phyloP scores from a whole-genome alignment of 129 eudicot genomes.

The Lonicera japonica region DNA sequence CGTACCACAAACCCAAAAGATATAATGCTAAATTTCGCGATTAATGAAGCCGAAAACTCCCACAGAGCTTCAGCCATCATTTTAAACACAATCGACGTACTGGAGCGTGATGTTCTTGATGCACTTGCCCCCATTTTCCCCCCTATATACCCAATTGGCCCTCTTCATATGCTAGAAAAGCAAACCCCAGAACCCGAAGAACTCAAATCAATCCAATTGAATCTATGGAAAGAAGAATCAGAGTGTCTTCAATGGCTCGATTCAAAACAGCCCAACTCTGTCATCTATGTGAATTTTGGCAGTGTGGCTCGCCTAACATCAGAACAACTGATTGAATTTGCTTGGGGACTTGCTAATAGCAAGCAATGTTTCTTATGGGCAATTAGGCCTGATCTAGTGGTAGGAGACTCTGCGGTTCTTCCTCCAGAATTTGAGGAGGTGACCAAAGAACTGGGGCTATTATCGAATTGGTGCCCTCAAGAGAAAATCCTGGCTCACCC shows the following conservation, averaged over 20 bases:
- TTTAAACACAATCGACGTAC: constrained; percentile 21
- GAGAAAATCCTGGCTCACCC: constrained; percentile 29
- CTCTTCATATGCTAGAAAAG: constrained; percentile 22
- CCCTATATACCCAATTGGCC: constrained; percentile 29
- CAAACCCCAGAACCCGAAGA: not conserved
- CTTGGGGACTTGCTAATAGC: constrained; percentile 42
- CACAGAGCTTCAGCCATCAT: constrained; percentile 20
- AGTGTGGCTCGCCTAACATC: constrained; percentile 28
- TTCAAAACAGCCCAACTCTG: constrained; percentile 20
- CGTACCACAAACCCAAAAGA: constrained; percentile 31
- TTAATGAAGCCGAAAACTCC: constrained; percentile 1
- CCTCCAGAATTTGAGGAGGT: constrained; percentile 25
- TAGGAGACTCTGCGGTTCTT: constrained; percentile 14
- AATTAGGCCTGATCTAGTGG: constrained; percentile 30
- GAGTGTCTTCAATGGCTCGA: constrained; percentile 36
- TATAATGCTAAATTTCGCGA: constrained; percentile 12
- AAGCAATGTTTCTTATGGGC: constrained; percentile 30
- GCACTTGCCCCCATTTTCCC: constrained; percentile 19
- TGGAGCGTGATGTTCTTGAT: constrained; percentile 22
- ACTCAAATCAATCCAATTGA: constrained; percentile 9
- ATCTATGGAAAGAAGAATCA: constrained; percentile 31
- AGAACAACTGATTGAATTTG: constrained; percentile 26
- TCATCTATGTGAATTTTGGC: constrained; percentile 37
- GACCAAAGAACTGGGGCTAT: constrained; percentile 18
- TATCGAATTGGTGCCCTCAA: constrained; percentile 37